Conservation (phyloP, 139 green algal species). For the Pseudopediastrum boryanum region DNA sequence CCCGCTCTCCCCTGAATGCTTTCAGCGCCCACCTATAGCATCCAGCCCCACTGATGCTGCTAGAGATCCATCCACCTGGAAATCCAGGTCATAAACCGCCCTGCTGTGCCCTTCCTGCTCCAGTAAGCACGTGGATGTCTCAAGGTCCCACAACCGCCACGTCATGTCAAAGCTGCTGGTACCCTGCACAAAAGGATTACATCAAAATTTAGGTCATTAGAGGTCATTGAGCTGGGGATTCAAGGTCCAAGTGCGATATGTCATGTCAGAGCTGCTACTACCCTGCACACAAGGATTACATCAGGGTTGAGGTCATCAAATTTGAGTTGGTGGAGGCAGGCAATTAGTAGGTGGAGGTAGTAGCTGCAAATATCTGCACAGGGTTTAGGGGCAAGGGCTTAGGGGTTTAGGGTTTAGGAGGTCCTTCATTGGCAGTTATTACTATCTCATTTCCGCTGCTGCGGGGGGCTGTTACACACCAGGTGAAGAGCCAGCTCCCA, state of each 20-base stretch:
- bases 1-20: neutral
- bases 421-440: too few species aligned
- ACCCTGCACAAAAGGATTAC: conserved; percentile 40
- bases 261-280: too few species aligned
- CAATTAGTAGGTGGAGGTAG: too few species aligned
- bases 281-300: conserved; percentile 42
- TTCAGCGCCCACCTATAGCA: conserved; percentile 58
- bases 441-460: too few species aligned
- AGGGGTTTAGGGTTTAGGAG: too few species aligned
- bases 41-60: conserved; percentile 82
- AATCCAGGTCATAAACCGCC: conserved; percentile 90
- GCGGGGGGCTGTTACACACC: too few species aligned
- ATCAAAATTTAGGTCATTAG: neutral
- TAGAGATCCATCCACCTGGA: conserved; percentile 89
- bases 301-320: neutral
- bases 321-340: too few species aligned
- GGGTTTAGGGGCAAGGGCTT: too few species aligned
- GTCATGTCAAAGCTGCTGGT: conserved; percentile 93
- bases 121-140: conserved; percentile 81
- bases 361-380: too few species aligned
- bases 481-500: too few species aligned
- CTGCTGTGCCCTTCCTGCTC: conserved; percentile 97
- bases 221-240: too few species aligned
- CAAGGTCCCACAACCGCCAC: conserved; percentile 96
- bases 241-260: too few species aligned